phyloP scores from a whole-genome alignment of 768 basidiomycete genomes.

The Mycena capillaripes region DNA sequence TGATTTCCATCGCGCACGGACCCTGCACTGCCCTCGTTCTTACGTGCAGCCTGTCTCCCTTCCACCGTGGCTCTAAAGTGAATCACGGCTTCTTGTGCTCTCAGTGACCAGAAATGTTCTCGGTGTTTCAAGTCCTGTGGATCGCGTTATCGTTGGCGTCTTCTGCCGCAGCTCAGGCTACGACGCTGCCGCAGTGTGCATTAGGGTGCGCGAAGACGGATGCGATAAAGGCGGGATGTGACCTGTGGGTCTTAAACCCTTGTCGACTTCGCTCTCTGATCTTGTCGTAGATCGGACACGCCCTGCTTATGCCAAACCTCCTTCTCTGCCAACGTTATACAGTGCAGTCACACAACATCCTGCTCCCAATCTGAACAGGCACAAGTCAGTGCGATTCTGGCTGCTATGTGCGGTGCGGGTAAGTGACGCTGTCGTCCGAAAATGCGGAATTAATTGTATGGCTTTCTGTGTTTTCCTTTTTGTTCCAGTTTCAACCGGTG shows the following conservation, averaged over 20 bases:
- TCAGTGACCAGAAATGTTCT: too few relatives aligned
- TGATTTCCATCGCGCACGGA: too few relatives aligned
- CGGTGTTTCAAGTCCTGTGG: too few relatives aligned
- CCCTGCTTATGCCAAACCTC: conserved; percentile 22
- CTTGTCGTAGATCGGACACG: conserved; percentile 16
- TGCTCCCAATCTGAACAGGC: conserved; percentile 16
- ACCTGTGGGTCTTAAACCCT: neutral
- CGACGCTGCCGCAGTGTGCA: conserved; percentile 24
- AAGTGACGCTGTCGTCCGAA: neutral
- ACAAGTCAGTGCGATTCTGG: conserved; percentile 8
- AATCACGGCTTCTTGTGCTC: too few relatives aligned
- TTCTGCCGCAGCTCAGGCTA: neutral
- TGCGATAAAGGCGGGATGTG: conserved; percentile 12
- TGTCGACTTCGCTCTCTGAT: too few relatives aligned
- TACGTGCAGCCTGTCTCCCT: too few relatives aligned
- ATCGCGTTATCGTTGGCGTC: too few relatives aligned
- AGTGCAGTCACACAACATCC: conserved; percentile 17
- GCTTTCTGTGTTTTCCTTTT: too few relatives aligned
- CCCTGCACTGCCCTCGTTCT: too few relatives aligned
- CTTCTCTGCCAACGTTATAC: conserved; percentile 14
- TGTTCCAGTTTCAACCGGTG: too few relatives aligned
- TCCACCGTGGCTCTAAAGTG: too few relatives aligned
- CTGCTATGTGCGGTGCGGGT: conserved; percentile 16
- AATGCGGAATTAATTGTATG: too few relatives aligned
- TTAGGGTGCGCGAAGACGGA: conserved; percentile 11